A percentile compares a stretch with the other conserved stretches of the same genome.
Conservation (phyloP, 257 asterid genomes). For the Solanum appendiculatum region DNA sequence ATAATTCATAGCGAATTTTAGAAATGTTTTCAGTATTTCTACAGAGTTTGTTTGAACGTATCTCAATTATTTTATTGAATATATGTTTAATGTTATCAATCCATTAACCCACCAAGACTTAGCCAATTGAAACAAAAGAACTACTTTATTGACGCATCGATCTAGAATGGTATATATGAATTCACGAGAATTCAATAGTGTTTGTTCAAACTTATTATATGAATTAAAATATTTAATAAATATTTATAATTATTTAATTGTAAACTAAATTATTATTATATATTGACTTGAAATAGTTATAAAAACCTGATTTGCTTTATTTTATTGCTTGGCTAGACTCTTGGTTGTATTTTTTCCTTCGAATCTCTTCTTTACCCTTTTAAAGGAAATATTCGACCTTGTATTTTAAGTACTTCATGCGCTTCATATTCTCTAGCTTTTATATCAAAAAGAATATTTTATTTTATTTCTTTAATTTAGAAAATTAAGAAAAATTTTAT, state of each 20-base stretch:
- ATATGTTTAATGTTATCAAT: not conserved
- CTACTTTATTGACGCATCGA: not conserved
- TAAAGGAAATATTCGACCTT: no score
- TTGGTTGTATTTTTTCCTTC: not conserved
- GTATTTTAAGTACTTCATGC: no score
- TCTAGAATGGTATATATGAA: not conserved
- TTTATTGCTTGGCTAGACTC: not conserved
- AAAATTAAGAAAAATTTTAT: no score
- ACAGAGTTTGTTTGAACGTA: not conserved
- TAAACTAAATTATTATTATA: not conserved
- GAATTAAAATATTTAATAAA: not conserved
- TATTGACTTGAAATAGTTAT: not conserved
- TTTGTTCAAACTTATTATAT: no score
- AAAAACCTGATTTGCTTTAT: not conserved
- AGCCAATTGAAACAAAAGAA: not conserved
- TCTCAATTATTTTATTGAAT: not conserved
- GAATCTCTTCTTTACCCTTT: not conserved
- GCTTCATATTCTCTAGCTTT: no score
- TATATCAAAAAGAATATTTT: no score
- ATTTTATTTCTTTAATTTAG: no score
- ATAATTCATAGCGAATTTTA: no score
- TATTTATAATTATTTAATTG: not conserved
- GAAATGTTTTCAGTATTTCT: no score
- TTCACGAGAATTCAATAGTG: not conserved
- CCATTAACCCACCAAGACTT: not conserved